Base-by-base conservation (phyloP, 257 asterid species). In the Solanum okadae region DNA sequence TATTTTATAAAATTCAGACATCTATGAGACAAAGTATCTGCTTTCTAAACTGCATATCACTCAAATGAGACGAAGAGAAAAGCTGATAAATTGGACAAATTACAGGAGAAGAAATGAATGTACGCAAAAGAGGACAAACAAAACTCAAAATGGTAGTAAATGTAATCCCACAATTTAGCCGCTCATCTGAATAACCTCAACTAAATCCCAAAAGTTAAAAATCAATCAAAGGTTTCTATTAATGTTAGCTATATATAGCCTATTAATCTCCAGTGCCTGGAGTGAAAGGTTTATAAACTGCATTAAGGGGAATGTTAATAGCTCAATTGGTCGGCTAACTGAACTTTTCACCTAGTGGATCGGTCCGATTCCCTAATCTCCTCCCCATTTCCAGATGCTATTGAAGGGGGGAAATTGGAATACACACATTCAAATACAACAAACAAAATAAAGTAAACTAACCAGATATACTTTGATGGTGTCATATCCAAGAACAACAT, bases 401-500 rank as follows among this genome's bases (percentile, higher is more conserved):
- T 59, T 59, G 27, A 22, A 63, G 15, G 31, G 68, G 12, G 18
- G 1, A 79, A 46, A 79, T 27, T 44, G 16, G 27, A 79, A 27
- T 37, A 34, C 31, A 13, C 49, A 9, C n/a, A 27, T 68, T 14
- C 72, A 25, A 10, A 86, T 75, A 88, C 2, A 23, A 5, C 56
- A 38, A 56, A 31, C 20, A 44, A 34, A 22, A 5, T 25, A 27
- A 6, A 61, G 25, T 37, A 18, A 82, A 14, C 91, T 79, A 86
- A 96, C 99, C 95, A 10, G 37, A 83, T 95, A 95, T 49, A 91
- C 95, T 63, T 93, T 35, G 40, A 91, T 40, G 20, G 97, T 93
- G 34, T 95, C 97, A 78, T 93, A 95, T n/a, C 98, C 99, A 73
- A 96, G 98, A 91, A 95, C 96, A 87, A 95, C 59, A 88, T 96